phyloP scores from a whole-genome alignment of 345 rosid genomes.

The Dipteronia dyeriana region DNA sequence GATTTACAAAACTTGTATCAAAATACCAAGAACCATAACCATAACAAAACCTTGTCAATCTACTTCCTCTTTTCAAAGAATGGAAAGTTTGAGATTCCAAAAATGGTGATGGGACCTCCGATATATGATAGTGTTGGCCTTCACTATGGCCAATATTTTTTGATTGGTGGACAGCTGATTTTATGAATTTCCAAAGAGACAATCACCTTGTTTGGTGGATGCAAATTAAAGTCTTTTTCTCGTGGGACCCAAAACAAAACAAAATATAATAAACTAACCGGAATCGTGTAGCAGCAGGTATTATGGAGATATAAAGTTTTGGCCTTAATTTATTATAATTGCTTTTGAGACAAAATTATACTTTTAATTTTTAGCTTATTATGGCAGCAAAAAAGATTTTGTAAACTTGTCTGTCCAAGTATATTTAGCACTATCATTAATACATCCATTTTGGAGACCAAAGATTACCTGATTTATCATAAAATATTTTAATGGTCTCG shows the following conservation, averaged over 20 bases:
- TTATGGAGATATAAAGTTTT: neutral
- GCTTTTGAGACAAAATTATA: neutral
- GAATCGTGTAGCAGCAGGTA: neutral
- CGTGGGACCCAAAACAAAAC: conserved; percentile 6
- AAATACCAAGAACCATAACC: no score
- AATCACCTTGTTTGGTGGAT: neutral
- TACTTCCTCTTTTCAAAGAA: no score
- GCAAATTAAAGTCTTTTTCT: neutral
- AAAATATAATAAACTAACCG: neutral
- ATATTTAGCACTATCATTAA: neutral
- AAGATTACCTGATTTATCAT: neutral
- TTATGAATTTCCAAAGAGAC: neutral
- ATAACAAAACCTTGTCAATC: no score
- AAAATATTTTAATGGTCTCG: neutral
- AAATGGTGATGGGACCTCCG: neutral
- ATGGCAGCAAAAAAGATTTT: neutral
- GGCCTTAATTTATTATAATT: neutral
- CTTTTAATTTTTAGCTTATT: conserved; percentile 4
- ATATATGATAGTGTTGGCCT: neutral
- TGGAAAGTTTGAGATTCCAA: neutral
- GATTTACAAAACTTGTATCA: no score
- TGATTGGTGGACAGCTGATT: neutral
- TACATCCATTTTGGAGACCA: neutral
- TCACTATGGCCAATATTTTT: neutral
- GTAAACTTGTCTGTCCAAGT: neutral